Evolutionary conservation across 345 rosid genomes (phyloP).

Genomic region (Eucalyptus marginata): DNA sequence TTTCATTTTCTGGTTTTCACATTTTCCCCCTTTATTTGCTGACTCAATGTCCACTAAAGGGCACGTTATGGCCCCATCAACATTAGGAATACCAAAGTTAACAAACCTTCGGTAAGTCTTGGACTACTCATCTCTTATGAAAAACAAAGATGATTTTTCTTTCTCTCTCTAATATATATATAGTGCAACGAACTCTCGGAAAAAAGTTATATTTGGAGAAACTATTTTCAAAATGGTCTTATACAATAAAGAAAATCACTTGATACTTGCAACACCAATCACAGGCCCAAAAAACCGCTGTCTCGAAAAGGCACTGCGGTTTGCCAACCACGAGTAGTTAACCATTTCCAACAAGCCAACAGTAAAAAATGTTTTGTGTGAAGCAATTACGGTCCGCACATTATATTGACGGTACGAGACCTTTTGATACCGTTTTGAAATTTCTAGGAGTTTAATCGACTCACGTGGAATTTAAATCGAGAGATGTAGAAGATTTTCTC

Average conservation of each 20-base stretch:
- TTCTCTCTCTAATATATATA: too few species aligned
- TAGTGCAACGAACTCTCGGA: background rate
- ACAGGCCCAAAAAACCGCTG: accelerated
- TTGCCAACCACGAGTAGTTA: accelerated
- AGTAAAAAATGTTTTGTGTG: accelerated
- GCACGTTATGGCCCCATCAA: background rate
- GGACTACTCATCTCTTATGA: background rate
- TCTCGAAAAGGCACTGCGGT: accelerated
- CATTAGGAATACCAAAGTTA: background rate
- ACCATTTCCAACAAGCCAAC: accelerated
- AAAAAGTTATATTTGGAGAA: too few species aligned
- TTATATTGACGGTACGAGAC: accelerated
- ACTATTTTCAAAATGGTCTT: background rate
- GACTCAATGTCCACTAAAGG: background rate
- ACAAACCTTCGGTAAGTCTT: background rate
- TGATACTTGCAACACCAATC: background rate
- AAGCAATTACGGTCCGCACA: accelerated
- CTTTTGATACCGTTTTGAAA: background rate
- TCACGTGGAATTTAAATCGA: background rate
- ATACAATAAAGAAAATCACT: too few species aligned
- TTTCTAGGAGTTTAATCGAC: background rate
- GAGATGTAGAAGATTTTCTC: background rate
- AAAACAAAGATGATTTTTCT: too few species aligned
- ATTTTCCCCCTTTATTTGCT: background rate
- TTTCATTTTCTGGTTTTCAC: too few species aligned